Percentiles rank a stretch among this genome's conserved stretches.
Evolutionary conservation across 106 monocot genomes (phyloP).

Genomic region (Iris macrosiphon): DNA sequence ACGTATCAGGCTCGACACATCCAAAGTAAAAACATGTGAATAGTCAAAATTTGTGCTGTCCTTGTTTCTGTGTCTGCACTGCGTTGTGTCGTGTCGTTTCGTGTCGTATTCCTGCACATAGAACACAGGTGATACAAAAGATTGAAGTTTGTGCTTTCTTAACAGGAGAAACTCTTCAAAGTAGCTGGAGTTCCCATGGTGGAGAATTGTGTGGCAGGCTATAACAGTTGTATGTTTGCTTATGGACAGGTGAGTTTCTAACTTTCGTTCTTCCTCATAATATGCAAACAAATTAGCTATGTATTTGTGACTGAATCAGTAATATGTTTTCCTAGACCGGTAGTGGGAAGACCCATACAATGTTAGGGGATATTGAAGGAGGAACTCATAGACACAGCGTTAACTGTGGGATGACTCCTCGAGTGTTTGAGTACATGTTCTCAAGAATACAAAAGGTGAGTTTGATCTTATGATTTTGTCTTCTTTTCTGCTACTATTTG

Average conservation of each 20-base stretch:
- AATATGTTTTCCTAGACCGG: slow-evolving; percentile 87
- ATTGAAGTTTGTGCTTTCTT: not conserved
- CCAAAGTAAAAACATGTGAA: too few species aligned
- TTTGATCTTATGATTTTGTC: not conserved
- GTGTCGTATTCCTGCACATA: too few species aligned
- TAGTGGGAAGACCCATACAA: slow-evolving; percentile 95
- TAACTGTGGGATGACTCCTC: slow-evolving; percentile 92
- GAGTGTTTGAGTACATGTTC: slow-evolving; percentile 91
- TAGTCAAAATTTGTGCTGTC: too few species aligned
- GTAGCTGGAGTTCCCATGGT: slow-evolving; percentile 95
- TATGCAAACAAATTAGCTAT: too few species aligned
- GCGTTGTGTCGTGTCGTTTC: too few species aligned
- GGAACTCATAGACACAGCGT: slow-evolving; percentile 69
- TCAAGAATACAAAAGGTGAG: slow-evolving; percentile 85
- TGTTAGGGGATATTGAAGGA: slow-evolving; percentile 91
- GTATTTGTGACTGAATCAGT: too few species aligned
- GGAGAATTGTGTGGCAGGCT: slow-evolving; percentile 86
- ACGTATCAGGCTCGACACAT: too few species aligned
- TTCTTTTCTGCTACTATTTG: not conserved
- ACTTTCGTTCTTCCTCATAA: too few species aligned
- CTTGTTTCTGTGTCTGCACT: too few species aligned
- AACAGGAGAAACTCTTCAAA: slow-evolving; percentile 82
- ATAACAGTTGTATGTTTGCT: slow-evolving; percentile 98
- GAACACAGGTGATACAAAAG: too few species aligned
- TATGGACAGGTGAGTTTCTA: slow-evolving; percentile 74